Base-by-base conservation (phyloP, 305 asterid species). In the Plantago coronopus region DNA sequence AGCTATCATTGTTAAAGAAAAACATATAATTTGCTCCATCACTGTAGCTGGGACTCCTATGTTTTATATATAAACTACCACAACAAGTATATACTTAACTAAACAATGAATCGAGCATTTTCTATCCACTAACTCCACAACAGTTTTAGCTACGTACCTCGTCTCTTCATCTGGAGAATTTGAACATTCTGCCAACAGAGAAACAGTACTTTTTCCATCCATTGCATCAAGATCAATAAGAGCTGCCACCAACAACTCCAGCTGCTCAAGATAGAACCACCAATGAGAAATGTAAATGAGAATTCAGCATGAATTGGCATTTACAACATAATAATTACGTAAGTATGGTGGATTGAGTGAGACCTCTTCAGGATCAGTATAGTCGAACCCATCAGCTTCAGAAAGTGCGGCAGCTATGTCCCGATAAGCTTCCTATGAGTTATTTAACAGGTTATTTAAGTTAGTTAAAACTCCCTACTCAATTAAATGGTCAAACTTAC, bases 321-420 rank as follows among this genome's bases (percentile, higher is more conserved):
- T n/a, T n/a, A n/a, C n/a, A n/a, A n/a, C n/a, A n/a, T n/a, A n/a
- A n/a, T n/a, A n/a, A n/a, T n/a, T n/a, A 45, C 4, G 31, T 42
- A 22, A 17, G 37, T 54, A 60, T 40, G 40, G 60, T 65, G 17
- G 48, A 49, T 54, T 46, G 60, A 58, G 49, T n/a, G 67, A 18
- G 59, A 91, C 98, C 98, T 91, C 98, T 77, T 91, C 98, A 5
- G 97, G 91, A 74, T 91, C 95, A 42, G 96, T 80, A 65, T 84
- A 91, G 81, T 91, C 97, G 31, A 91, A 69, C 64, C 96, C 96
- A 79, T 87, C 96, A 48, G 94, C 98, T 80, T 89, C 96, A n/a
- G 98, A 91, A 45, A 89, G 93, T 67, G 96, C 97, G 59, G 91
- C 73, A 50, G 97, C 98, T 57, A 91, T 89, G 74, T 81, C 79